Conservation (phyloP, 306 rosid genomes). For the Quercus cerris region DNA sequence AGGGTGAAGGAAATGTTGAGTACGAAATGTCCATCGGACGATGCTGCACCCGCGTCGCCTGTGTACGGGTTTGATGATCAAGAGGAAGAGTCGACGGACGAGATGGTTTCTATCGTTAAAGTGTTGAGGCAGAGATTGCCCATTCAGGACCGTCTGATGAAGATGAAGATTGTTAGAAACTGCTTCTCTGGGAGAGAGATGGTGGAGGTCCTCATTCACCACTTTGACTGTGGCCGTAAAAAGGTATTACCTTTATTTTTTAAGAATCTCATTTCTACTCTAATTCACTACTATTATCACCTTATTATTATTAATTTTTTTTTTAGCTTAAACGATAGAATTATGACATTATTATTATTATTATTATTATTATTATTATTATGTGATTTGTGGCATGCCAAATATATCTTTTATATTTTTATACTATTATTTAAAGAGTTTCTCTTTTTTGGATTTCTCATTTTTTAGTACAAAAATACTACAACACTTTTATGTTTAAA, state of each 20-base stretch:
- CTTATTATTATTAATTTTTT: no score
- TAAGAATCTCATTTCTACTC: no score
- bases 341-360: no score
- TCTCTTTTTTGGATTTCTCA: no score
- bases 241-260: conserved; percentile 45
- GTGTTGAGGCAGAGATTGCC: conserved; percentile 60
- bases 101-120: conserved; percentile 47
- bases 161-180: conserved; percentile 69
- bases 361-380: no score
- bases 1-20: conserved; percentile 54
- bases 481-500: no score
- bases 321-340: no score
- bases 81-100: conserved; percentile 47
- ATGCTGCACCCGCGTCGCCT: conserved; percentile 62
- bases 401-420: no score
- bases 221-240: conserved; percentile 63
- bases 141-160: conserved; percentile 74
- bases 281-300: no score
- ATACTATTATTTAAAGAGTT: no score
- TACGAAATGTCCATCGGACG: conserved; percentile 33
- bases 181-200: conserved; percentile 76
- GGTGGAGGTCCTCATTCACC: conserved; percentile 59
- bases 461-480: no score
- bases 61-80: conserved; percentile 58
- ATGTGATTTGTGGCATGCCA: no score